phyloP scores from a whole-genome alignment of 2,329 filamentous ascomycete genomes.

The Capronia americana region DNA sequence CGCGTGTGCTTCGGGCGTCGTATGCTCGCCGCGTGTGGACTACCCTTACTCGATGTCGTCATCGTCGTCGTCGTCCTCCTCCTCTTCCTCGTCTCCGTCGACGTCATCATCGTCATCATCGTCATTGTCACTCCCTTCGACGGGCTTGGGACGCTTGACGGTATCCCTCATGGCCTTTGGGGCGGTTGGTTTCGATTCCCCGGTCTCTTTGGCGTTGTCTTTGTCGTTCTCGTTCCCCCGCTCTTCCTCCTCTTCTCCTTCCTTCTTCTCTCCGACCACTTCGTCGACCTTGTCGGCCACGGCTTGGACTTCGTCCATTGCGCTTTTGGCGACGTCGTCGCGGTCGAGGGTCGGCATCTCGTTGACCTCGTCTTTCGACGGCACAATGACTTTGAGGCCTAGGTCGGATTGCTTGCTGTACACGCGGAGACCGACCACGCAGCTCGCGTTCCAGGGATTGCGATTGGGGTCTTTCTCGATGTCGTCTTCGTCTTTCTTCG shows the following conservation, averaged over 20 bases:
- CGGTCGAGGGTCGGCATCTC: conserved; percentile 52
- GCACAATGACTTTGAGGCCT: conserved; percentile 59
- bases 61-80: not conserved
- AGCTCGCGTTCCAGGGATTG: conserved; percentile 66
- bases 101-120: not conserved
- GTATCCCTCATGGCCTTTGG: not conserved
- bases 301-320: conserved; percentile 35
- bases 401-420: conserved; percentile 54
- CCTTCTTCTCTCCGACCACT: conserved; percentile 25
- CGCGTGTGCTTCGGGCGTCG: not conserved
- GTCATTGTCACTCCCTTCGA: conserved; percentile 7
- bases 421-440: conserved; percentile 65
- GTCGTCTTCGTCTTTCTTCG: conserved; percentile 34
- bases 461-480: conserved; percentile 38
- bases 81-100: not conserved
- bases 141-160: not conserved
- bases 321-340: conserved; percentile 44
- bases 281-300: conserved; percentile 28
- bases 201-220: conserved; percentile 13
- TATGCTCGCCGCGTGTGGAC: not conserved
- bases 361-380: conserved; percentile 45
- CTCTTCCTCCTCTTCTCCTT: conserved; percentile 14
- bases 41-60: not conserved
- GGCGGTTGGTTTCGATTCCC: not conserved
- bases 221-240: not conserved